Base-by-base conservation (phyloP, 2,329 filamentous ascomycete genomes). In the Aspergillus alliaceus region DNA sequence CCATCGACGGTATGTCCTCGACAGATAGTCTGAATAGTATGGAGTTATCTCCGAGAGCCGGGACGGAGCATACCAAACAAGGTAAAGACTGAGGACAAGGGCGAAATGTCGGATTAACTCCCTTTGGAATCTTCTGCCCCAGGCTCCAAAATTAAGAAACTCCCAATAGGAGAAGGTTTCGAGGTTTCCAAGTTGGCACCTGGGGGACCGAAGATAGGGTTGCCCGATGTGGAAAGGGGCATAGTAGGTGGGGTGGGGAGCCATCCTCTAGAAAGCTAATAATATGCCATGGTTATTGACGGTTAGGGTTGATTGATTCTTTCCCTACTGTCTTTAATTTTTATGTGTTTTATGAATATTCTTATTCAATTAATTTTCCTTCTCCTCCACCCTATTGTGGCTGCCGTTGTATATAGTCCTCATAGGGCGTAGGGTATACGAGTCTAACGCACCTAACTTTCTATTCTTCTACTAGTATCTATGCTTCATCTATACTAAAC, bases 91-190 rank as follows among this genome's bases (percentile, higher is more conserved):
- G 7, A 15, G 24, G 53, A 40, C 12, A 8, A 53, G 52, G 31
- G 42, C 18, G 29, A 32, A 49, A 40, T 44, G 7, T 44, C 40
- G 40, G 40, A 44, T 18, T 27, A 27, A 44, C 40, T 44, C n/a
- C 40, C 15, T 44, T 18, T 44, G 20, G 40, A 44, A 44, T 44
- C 40, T 51, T 35, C 57, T 57, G 48, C 53, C 37, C 57, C 46
- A 54, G 59, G 56, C 48, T 56, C 57, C 27, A 56, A 59, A 59
- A 61, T 54, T 56, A 56, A 52, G 59, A 54, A 49, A 48, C 34
- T 29, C 11, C 56, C 31, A 50, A 37, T 18, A 24, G 46, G 51
- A 44, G 49, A 55, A 27, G 14, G 24, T 18, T 27, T 44, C 8
- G 40, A 20, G 58, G 53, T 50, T 46, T 40, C 27, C 53, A 53